Evolutionary conservation across 1,139 yeast genomes (phyloP).

Genomic region (Geotrichum fermentans): DNA sequence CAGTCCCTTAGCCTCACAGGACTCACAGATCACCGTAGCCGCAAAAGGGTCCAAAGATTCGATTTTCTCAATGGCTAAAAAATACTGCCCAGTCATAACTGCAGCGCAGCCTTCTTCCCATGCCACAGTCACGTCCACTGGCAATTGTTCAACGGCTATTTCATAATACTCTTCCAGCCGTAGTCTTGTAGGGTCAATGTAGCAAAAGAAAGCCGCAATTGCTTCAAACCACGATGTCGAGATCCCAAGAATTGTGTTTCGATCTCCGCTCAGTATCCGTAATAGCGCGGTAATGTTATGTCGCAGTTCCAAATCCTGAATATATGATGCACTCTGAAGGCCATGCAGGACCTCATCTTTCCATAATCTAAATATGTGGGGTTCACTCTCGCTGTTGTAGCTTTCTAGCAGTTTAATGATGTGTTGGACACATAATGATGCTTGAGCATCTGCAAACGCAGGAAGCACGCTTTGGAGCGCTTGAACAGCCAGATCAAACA

Average conservation of each 20-base stretch:
- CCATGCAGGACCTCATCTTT: constrained; percentile 23
- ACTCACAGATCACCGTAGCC: constrained; percentile 59
- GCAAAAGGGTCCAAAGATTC: constrained; percentile 63
- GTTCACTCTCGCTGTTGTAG: constrained; percentile 23
- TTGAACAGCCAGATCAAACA: constrained; percentile 47
- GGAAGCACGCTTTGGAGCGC: constrained; percentile 21
- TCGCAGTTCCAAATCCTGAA: constrained; percentile 16
- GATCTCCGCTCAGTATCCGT: constrained; percentile 46
- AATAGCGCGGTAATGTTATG: constrained; percentile 22
- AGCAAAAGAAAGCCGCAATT: constrained; percentile 55
- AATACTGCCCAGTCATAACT: constrained; percentile 53
- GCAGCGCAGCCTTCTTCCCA: constrained; percentile 65
- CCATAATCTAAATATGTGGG: constrained; percentile 29
- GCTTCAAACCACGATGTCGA: constrained; percentile 70
- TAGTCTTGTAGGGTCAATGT: constrained; percentile 52
- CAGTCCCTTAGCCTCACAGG: constrained; percentile 62
- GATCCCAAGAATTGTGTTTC: constrained; percentile 46
- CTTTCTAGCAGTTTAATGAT: constrained; percentile 25
- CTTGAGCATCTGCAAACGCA: constrained; percentile 21
- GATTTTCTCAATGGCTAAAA: constrained; percentile 56
- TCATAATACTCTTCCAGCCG: constrained; percentile 44
- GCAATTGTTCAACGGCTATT: constrained; percentile 35
- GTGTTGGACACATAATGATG: constrained; percentile 22
- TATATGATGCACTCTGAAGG: constrained; percentile 15
- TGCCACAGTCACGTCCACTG: constrained; percentile 40